Evolutionary conservation across 2,329 filamentous ascomycete genomes (phyloP).

Genomic region (Fusarium tanahbumbuense): DNA sequence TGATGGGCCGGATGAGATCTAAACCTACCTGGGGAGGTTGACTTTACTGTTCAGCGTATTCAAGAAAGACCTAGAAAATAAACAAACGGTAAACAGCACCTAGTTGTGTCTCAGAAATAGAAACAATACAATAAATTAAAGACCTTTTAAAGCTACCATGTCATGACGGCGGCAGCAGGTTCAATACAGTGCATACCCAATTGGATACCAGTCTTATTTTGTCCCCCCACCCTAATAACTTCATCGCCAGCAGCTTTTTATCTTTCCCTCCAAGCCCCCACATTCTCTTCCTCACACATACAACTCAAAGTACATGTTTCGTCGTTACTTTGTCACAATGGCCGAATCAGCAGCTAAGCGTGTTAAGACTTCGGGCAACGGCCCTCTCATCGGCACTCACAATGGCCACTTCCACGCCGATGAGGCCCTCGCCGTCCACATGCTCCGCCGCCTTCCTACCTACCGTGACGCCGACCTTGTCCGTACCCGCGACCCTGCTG

Average conservation of each 20-base stretch:
- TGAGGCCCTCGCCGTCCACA: slow-evolving; percentile 95
- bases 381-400: slow-evolving; percentile 86
- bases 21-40: no score
- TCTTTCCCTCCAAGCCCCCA: background rate
- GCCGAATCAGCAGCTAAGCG: slow-evolving; percentile 81
- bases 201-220: no score
- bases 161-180: background rate
- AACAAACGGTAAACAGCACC: background rate
- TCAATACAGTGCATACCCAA: no score
- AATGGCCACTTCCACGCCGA: slow-evolving; percentile 99
- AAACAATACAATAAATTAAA: no score
- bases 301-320: slow-evolving; percentile 45
- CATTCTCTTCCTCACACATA: background rate
- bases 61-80: no score
- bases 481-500: slow-evolving; percentile 85
- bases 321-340: slow-evolving; percentile 50
- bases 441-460: slow-evolving; percentile 87
- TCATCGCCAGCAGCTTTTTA: no score
- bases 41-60: no score
- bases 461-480: slow-evolving; percentile 81
- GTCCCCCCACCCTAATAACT: no score
- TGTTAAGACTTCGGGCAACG: slow-evolving; percentile 76
- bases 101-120: background rate
- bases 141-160: background rate
- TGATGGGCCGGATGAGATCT: no score